Evolutionary conservation across 2,329 filamentous ascomycete genomes (phyloP).

Genomic region (Fonsecaea nubica): DNA sequence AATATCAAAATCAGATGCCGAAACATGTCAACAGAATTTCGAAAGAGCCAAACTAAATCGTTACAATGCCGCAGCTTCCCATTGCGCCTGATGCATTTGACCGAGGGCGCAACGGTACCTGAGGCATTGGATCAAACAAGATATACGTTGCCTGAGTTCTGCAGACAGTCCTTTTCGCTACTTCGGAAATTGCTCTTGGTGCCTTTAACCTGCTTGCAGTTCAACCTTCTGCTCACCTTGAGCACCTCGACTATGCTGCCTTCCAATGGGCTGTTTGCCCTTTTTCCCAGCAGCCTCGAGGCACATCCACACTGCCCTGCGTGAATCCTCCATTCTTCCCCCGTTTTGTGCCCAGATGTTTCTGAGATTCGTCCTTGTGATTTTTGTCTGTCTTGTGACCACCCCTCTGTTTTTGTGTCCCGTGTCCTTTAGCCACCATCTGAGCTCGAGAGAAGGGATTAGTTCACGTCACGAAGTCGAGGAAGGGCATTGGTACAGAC

Average conservation of each 20-base stretch:
- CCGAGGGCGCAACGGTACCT: background rate
- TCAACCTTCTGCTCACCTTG: constrained; percentile 47
- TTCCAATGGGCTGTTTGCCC: background rate
- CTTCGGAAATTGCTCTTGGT: background rate
- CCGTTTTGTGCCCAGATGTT: constrained; percentile 53
- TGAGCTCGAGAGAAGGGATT: constrained; percentile 46
- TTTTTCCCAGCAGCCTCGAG: constrained; percentile 20
- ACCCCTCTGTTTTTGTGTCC: constrained; percentile 51
- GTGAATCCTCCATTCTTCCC: constrained; percentile 58
- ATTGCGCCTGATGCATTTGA: background rate
- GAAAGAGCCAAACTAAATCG: background rate
- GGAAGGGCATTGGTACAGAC: background rate
- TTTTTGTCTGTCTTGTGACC: constrained; percentile 55
- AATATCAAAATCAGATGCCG: constrained; percentile 45
- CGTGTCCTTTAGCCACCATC: constrained; percentile 57
- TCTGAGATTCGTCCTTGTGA: constrained; percentile 53
- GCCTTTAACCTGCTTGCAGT: constrained; percentile 25
- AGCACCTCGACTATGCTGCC: constrained; percentile 51
- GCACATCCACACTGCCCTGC: constrained; percentile 10
- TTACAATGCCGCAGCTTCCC: background rate
- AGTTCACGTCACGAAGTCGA: background rate
- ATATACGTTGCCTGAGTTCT: constrained; percentile 18
- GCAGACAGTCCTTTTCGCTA: constrained; percentile 14
- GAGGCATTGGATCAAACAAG: background rate
- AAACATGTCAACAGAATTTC: background rate